Evolutionary conservation across 2,329 filamentous ascomycete genomes (phyloP), one percentile per base, ranked within the genome.

Genomic region (Talaromyces pinophilus): DNA sequence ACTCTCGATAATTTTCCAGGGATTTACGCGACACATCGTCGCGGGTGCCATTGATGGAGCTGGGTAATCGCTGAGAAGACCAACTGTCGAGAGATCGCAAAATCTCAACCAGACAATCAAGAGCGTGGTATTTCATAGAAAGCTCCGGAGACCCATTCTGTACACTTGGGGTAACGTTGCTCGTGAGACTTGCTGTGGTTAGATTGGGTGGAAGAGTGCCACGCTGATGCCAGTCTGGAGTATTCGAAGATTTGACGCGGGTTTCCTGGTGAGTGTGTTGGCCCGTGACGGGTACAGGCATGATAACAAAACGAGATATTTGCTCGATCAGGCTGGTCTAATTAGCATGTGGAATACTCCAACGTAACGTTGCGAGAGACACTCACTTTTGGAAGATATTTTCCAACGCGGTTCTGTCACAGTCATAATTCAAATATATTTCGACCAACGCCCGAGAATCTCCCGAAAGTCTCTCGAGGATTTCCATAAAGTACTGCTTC

Each of bases 341-440:
- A 59, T 67, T 46, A 67, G 65, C 55, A 38, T 25, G 61, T 30
- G 7, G 46, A 42, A 52, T 13, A 61, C 62, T 62, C 48, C 7
- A 33, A 7, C 6, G 30, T 33, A 35, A 17, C 28, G 2, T 11
- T n/a, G 25, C 1, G 19, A 3, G 52, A 42, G 46, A 67, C 38
- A 69, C 73, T 65, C 73, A 81, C 71, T 86, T 84, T 79, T 99
- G 95, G 77, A 96, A 99, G 78, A 98, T 95, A 78, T 99, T 99
- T 80, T 98, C 94, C 67, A 98, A 87, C 10, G 88, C 88, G 48
- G 92, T 93, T 67, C 94, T 87, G 74, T 98, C 96, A 80, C 95
- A 99, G 77, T 99, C 95, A 75, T 99, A 99, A 78, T 99, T 99
- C 69, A 99, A 86, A 78, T 99, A 99, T 15, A 93, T 90, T 78